Percentiles rank a stretch among this genome's conserved stretches.
Evolutionary conservation across 1,139 yeast species (phyloP).

Genomic region (Debaryomyces sp.): DNA sequence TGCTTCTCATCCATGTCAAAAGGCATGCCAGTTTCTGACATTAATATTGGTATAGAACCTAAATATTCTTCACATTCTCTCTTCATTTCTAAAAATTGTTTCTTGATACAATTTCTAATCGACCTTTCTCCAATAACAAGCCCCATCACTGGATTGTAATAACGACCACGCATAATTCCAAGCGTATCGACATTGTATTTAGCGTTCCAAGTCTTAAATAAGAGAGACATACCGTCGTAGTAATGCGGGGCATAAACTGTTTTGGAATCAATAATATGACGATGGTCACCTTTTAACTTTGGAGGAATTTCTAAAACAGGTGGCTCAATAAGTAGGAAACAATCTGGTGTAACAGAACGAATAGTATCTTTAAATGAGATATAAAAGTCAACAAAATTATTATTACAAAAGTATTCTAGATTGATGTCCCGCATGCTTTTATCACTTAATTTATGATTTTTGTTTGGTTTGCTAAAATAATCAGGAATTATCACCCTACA

Average conservation of each 20-base stretch:
- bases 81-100: constrained; percentile 66
- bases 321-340: constrained; percentile 73
- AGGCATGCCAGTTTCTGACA: constrained; percentile 98
- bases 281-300: constrained; percentile 49
- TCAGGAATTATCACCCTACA: constrained; percentile 35
- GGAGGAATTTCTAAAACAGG: constrained; percentile 88
- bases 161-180: constrained; percentile 83
- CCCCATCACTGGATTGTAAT: constrained; percentile 75
- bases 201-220: constrained; percentile 84
- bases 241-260: constrained; percentile 86
- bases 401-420: constrained; percentile 62
- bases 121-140: constrained; percentile 78
- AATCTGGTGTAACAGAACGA: constrained; percentile 46
- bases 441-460: constrained; percentile 23
- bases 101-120: constrained; percentile 69
- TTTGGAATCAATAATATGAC: constrained; percentile 56
- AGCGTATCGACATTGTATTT: constrained; percentile 82
- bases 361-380: constrained; percentile 48
- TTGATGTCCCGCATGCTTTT: constrained; percentile 32
- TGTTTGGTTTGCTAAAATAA: constrained; percentile 32
- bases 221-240: constrained; percentile 89
- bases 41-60: constrained; percentile 70
- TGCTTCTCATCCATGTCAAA: constrained; percentile 84
- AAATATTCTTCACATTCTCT: constrained; percentile 60
- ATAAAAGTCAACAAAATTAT: constrained; percentile 64